Evolutionary conservation across 805 yeast genomes (phyloP).

Genomic region (Vanderwaltozyma yarrowii): DNA sequence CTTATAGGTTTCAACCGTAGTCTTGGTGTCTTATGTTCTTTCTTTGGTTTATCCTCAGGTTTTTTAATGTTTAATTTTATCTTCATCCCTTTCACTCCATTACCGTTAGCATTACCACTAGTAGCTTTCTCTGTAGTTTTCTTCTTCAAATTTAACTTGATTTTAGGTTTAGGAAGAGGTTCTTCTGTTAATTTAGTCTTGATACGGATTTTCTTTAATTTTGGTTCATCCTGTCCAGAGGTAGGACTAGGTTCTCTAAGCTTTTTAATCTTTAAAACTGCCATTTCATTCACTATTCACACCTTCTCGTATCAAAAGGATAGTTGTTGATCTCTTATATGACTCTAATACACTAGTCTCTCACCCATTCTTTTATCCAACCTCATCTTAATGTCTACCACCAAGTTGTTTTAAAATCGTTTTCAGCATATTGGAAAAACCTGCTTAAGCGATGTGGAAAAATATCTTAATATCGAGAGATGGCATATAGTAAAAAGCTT

Average conservation of each 20-base stretch:
- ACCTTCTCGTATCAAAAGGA: too few species aligned
- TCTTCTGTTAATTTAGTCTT: constrained; percentile 10
- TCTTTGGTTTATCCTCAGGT: constrained; percentile 21
- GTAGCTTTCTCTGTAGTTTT: constrained; percentile 1
- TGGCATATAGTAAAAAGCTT: too few species aligned
- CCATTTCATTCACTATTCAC: constrained; percentile 5
- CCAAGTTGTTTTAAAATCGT: too few species aligned
- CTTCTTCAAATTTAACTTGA: constrained; percentile 18
- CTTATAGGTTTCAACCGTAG: constrained; percentile 50
- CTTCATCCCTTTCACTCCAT: constrained; percentile 10
- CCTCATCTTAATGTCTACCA: too few species aligned
- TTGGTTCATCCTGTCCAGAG: constrained; percentile 11
- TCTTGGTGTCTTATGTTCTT: constrained; percentile 30
- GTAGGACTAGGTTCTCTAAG: constrained; percentile 11
- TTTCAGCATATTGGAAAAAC: too few species aligned
- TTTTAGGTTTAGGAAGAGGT: constrained; percentile 4
- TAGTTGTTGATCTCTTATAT: too few species aligned
- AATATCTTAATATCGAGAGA: too few species aligned
- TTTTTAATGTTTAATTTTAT: constrained; percentile 20
- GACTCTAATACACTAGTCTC: too few species aligned
- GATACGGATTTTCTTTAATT: constrained; percentile 17
- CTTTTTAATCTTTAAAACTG: constrained; percentile 23
- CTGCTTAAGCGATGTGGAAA: too few species aligned
- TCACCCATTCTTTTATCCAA: too few species aligned
- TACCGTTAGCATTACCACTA: not conserved